These are phyloP conservation scores for Thielaviopsis euricoi DNA, from an alignment of 2,329 filamentous ascomycete genomes.

Conservation along the genomic window DNA sequence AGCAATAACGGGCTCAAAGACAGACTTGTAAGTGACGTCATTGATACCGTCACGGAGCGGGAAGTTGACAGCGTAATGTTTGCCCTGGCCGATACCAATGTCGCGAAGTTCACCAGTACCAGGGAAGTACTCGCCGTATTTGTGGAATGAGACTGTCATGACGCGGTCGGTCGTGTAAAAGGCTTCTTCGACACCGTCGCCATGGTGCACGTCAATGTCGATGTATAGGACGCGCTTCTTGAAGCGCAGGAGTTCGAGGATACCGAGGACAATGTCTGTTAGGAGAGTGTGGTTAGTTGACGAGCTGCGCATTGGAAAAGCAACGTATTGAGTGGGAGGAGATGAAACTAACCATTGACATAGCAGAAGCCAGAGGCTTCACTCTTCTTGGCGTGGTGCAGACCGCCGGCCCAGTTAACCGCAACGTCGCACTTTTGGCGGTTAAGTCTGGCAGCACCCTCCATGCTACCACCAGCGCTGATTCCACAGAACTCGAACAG, in stretches of 20 bases:
- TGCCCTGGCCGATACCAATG: slow-evolving; percentile 73
- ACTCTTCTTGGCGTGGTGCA: slow-evolving; percentile 94
- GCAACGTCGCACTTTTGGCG: slow-evolving; percentile 90
- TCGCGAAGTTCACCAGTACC: slow-evolving; percentile 78
- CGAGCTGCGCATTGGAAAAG: no score
- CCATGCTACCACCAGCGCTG: slow-evolving; percentile 85
- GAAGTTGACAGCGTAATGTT: slow-evolving; percentile 82
- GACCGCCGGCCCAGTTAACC: slow-evolving; percentile 93
- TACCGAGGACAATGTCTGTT: slow-evolving; percentile 88
- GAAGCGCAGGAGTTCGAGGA: slow-evolving; percentile 77
- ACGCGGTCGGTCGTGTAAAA: slow-evolving; percentile 88
- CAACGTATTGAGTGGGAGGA: no score
- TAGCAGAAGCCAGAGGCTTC: slow-evolving; percentile 97
- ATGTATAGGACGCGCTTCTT: slow-evolving; percentile 96
- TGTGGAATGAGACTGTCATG: slow-evolving; percentile 88
- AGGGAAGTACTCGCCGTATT: slow-evolving; percentile 93
- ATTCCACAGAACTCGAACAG: slow-evolving; percentile 95
- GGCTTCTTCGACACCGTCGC: slow-evolving; percentile 82
- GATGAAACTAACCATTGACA: slow-evolving; percentile 56
- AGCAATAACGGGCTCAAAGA: slow-evolving; percentile 81
- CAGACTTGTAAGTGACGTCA: slow-evolving; percentile 72
- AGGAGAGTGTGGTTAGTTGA: neutral
- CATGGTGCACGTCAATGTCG: slow-evolving; percentile 88
- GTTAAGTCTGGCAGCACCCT: slow-evolving; percentile 78
- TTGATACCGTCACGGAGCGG: slow-evolving; percentile 85